A percentile compares a stretch with the other conserved stretches of the same genome.
Conservation (phyloP, 768 basidiomycete genomes). For the Agaricus blazei region DNA sequence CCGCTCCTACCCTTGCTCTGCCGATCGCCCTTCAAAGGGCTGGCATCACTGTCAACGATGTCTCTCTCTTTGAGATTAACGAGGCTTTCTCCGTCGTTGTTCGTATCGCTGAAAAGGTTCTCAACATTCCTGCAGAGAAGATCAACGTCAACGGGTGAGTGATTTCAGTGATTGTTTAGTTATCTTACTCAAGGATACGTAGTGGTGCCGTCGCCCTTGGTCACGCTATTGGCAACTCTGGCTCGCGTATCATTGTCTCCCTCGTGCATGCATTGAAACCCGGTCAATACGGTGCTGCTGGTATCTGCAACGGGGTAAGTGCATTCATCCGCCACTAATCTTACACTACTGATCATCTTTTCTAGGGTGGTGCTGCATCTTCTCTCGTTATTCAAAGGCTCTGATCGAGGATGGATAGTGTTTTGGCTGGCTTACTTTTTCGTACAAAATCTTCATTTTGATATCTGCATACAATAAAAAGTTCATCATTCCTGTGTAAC, state of each 20-base stretch:
- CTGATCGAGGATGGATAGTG: constrained; percentile 29
- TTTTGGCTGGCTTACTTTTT: background rate
- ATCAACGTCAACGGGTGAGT: constrained; percentile 85
- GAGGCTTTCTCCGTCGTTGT: constrained; percentile 97
- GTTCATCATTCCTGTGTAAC: background rate
- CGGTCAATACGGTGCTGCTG: constrained; percentile 93
- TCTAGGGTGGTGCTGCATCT: constrained; percentile 87
- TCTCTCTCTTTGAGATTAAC: constrained; percentile 93
- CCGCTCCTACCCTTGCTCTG: constrained; percentile 88
- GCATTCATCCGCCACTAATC: background rate
- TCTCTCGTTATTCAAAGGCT: constrained; percentile 86
- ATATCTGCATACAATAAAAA: background rate
- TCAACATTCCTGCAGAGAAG: constrained; percentile 80
- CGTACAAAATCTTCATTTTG: background rate
- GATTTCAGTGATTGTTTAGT: constrained; percentile 1
- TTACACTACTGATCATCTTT: constrained; percentile 14
- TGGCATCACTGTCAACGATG: constrained; percentile 75
- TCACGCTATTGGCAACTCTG: constrained; percentile 95
- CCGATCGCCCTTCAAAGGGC: constrained; percentile 87
- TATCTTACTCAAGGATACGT: constrained; percentile 14
- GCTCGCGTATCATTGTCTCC: constrained; percentile 90
- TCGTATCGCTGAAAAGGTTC: constrained; percentile 83
- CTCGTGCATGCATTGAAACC: constrained; percentile 87
- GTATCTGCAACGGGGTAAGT: constrained; percentile 94
- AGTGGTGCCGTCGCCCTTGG: constrained; percentile 97